Evolutionary conservation across 78 protist species (phyloP).

Genomic region (Dictyostelium capitatum): DNA sequence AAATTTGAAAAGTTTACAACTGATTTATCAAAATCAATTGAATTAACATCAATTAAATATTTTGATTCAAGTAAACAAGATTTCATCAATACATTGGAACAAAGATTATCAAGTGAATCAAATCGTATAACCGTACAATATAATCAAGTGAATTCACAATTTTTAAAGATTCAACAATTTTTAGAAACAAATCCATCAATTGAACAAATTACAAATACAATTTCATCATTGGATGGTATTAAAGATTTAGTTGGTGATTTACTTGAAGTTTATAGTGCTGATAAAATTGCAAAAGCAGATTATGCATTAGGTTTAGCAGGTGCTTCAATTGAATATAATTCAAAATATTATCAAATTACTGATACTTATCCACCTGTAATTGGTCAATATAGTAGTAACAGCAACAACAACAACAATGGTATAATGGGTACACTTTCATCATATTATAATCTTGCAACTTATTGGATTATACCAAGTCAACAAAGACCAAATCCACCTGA

Average conservation of each 20-base stretch:
- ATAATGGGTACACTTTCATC: neutral
- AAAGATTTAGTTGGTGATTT: neutral
- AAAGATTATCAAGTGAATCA: neutral
- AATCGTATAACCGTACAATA: neutral
- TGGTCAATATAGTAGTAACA: neutral
- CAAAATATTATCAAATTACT: constrained; percentile 2
- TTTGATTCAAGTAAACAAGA: neutral
- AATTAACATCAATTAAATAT: no score
- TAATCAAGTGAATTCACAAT: neutral
- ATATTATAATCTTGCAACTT: constrained; percentile 1
- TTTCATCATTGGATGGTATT: neutral
- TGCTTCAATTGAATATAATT: constrained; percentile 20
- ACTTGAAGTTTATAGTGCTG: constrained; percentile 37
- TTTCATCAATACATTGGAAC: neutral
- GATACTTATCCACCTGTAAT: constrained; percentile 29
- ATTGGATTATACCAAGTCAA: constrained; percentile 27
- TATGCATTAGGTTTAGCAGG: constrained; percentile 44
- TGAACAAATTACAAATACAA: neutral
- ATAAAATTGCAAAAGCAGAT: constrained; percentile 39
- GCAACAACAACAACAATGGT: neutral
- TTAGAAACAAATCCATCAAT: neutral
- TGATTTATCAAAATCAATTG: neutral
- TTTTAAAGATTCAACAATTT: constrained; percentile 11
- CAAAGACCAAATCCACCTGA: constrained; percentile 50
- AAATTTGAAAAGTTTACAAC: neutral